Percentiles rank a stretch among this genome's conserved stretches.
These are phyloP conservation scores for Yamadazyma triangularis DNA, from an alignment of 1,139 yeast genomes.

Conservation along the genomic window DNA sequence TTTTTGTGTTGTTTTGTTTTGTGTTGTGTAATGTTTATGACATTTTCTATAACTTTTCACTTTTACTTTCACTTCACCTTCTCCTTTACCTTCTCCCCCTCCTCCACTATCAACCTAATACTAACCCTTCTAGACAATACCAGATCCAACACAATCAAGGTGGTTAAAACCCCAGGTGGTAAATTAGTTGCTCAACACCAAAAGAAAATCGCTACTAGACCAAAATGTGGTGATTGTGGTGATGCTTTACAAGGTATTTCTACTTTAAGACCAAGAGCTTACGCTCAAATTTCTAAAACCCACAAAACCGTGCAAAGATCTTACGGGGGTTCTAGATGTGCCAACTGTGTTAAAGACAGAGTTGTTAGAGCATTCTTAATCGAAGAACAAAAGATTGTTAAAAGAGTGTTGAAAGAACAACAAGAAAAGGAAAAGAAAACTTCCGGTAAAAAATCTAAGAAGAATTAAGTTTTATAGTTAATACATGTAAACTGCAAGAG, in stretches of 20 bases:
- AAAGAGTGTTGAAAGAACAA: slow-evolving; percentile 96
- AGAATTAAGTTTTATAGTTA: slow-evolving; percentile 25
- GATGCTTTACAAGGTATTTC: slow-evolving; percentile 85
- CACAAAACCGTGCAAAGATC: slow-evolving; percentile 98
- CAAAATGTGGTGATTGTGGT: slow-evolving; percentile 99
- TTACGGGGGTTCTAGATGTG: slow-evolving; percentile 99
- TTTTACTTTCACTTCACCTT: background rate
- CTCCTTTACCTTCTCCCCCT: background rate
- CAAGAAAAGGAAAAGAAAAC: slow-evolving; percentile 73
- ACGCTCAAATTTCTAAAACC: slow-evolving; percentile 91
- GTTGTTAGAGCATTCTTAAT: slow-evolving; percentile 98
- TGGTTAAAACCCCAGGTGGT: slow-evolving; percentile 99
- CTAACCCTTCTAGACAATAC: slow-evolving; percentile 79
- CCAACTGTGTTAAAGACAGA: slow-evolving; percentile 98
- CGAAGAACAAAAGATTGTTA: slow-evolving; percentile 99
- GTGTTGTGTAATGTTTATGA: too few relatives aligned
- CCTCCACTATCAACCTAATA: slow-evolving; percentile 18
- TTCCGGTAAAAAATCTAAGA: slow-evolving; percentile 37
- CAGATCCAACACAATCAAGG: slow-evolving; percentile 98
- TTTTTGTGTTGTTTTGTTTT: too few relatives aligned
- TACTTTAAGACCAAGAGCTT: slow-evolving; percentile 95
- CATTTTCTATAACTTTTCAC: too few relatives aligned
- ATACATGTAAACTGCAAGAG: too few relatives aligned
- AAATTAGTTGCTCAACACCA: slow-evolving; percentile 95
- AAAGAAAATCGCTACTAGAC: slow-evolving; percentile 92